Conservation (phyloP, 2,329 filamentous ascomycete genomes). For the Orbilia ellipsospora region DNA sequence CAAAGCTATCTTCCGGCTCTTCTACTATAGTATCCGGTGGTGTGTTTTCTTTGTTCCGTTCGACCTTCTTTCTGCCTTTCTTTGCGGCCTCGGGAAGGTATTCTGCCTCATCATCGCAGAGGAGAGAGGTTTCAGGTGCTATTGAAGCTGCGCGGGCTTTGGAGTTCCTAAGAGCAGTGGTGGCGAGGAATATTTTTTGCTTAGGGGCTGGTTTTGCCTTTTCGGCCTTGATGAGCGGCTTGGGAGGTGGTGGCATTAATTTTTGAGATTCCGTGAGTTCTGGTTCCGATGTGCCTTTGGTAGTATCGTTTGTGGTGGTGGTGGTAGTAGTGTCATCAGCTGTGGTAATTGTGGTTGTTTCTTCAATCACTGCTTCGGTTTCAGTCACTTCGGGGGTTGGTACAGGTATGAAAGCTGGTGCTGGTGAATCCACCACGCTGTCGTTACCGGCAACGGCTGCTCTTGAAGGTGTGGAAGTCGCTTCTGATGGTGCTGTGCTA, state of each 20-base stretch:
- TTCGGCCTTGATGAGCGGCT: constrained; percentile 48
- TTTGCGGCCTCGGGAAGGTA: constrained; percentile 60
- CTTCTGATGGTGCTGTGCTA: constrained; percentile 66
- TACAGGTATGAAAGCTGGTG: constrained; percentile 16
- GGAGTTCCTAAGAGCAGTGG: constrained; percentile 67
- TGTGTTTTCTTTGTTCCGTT: constrained; percentile 58
- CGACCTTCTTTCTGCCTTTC: constrained; percentile 41
- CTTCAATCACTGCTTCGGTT: constrained; percentile 46
- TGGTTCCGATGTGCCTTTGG: background rate
- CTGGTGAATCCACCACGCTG: constrained; percentile 26
- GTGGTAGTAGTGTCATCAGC: too few relatives aligned
- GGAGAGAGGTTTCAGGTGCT: constrained; percentile 55
- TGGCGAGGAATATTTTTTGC: constrained; percentile 65
- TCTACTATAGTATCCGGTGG: constrained; percentile 40
- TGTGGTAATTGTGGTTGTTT: constrained; percentile 34
- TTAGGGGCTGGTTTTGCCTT: constrained; percentile 63
- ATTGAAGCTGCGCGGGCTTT: constrained; percentile 60
- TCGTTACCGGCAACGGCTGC: constrained; percentile 21
- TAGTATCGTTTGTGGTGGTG: too few relatives aligned
- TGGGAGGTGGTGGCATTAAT: constrained; percentile 56
- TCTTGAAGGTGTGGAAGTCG: constrained; percentile 55
- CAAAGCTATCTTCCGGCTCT: constrained; percentile 38
- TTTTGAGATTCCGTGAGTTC: constrained; percentile 54
- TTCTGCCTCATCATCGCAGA: constrained; percentile 62
- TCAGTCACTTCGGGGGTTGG: constrained; percentile 45